Base-by-base conservation (phyloP, 176 grass and related monocot genomes). In the Cenchrus americanus region DNA sequence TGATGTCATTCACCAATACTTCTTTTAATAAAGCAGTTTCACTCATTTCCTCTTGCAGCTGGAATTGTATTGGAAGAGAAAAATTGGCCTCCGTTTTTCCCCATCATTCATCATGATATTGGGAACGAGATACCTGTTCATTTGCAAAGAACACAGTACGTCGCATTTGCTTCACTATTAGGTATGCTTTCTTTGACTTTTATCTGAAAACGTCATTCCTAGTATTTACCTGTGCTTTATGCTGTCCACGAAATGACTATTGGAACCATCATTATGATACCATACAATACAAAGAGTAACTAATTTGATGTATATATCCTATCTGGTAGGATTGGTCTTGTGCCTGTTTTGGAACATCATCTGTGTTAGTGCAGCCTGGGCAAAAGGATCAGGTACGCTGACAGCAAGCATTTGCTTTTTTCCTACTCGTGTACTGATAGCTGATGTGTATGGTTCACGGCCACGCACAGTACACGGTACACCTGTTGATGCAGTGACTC, bases 51-150 rank as follows among this genome's bases (percentile, higher is more conserved):
- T 78, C 75, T 65, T 82, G 24, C 58, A 94, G 92, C 87, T 72
- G 89, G 92, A 8, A 69, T 92, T 80, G 62, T 80, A 3, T 41
- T 90, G 43, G 89, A 92, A 84, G 92, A 92, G 23, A 94, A 90
- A 81, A 94, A 94, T 10, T 94, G 92, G 92, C 92, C 92, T 41
- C 85, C 89, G 0, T 94, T 94, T 87, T 92, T 92, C 7, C 92
- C 92, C 42, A 88, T 94, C 23, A 92, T 94, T 69, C 92, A 94
- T 69, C 75, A 94, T 83, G 92, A 92, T 87, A 92, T 94, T 72
- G 87, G 43, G 11, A 92, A 87, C 62, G 92, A 94, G 79, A 94
- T 94, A 87, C 92, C 92, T 21, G 85, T 86, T 7, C 85, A 92
- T 77, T 64, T 88, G 82, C 92, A 94, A 83, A 89, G 87, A 69